These are phyloP conservation scores for Cryphonectria parasitica DNA, from an alignment of 2,329 filamentous ascomycete genomes.

Conservation along the genomic window DNA sequence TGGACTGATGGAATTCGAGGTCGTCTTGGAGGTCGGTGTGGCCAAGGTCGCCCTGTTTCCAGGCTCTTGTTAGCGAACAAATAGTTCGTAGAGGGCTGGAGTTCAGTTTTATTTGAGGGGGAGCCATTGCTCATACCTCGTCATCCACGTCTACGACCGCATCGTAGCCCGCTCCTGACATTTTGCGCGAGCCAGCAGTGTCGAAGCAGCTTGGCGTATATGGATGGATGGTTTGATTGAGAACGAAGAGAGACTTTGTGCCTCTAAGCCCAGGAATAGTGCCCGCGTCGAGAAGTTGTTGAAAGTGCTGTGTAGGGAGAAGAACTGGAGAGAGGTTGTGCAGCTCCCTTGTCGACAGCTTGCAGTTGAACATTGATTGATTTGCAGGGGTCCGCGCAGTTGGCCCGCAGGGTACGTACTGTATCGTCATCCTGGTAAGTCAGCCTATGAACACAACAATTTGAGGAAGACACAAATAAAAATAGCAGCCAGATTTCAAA, in stretches of 20 bases:
- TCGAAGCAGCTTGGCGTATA: too few relatives aligned
- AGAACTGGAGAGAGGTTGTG: background rate
- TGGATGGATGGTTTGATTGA: background rate
- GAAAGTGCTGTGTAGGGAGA: background rate
- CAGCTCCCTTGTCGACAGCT: slow-evolving; percentile 10
- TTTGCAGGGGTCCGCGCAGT: slow-evolving; percentile 9
- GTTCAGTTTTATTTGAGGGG: too few relatives aligned
- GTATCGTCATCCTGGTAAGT: background rate
- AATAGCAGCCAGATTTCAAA: background rate
- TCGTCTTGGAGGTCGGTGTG: slow-evolving; percentile 98
- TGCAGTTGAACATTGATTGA: slow-evolving; percentile 11
- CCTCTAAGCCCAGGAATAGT: background rate
- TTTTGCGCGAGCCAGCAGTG: slow-evolving; percentile 39
- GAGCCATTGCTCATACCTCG: slow-evolving; percentile 64
- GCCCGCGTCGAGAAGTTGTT: background rate
- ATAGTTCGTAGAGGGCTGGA: background rate
- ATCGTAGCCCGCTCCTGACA: slow-evolving; percentile 90
- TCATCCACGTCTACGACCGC: slow-evolving; percentile 97
- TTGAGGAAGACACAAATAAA: background rate
- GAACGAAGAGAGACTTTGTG: background rate
- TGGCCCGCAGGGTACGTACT: slow-evolving; percentile 6
- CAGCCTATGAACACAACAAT: background rate
- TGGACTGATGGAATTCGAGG: slow-evolving; percentile 96
- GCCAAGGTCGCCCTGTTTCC: slow-evolving; percentile 83
- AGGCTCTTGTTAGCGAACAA: slow-evolving; percentile 27